These are phyloP conservation scores for Ganoderma meredithae DNA, from an alignment of 1,284 basidiomycete genomes.

Conservation along the genomic window DNA sequence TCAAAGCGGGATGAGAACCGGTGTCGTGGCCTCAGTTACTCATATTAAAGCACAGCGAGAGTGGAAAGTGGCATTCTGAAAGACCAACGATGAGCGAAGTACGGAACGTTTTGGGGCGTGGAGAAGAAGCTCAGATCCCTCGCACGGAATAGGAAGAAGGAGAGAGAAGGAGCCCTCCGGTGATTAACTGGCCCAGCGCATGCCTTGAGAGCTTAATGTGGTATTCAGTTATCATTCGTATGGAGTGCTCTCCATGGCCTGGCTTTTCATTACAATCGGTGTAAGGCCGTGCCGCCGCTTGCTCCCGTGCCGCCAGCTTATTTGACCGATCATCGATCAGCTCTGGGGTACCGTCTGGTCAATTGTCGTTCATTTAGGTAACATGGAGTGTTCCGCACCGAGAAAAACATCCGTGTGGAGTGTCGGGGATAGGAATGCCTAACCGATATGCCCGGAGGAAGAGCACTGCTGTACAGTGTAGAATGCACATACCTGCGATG, in stretches of 20 bases:
- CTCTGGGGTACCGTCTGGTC: conserved; percentile 9
- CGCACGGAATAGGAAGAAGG: conserved; percentile 21
- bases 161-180: conserved; percentile 20
- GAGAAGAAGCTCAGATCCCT: conserved; percentile 11
- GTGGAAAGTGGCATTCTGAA: conserved; percentile 16
- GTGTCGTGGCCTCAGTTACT: neutral
- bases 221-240: neutral
- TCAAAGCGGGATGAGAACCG: neutral
- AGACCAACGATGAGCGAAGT: conserved; percentile 29
- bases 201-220: conserved; percentile 17
- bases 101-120: conserved; percentile 21
- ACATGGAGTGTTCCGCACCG: conserved; percentile 9
- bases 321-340: conserved; percentile 14
- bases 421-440: conserved; percentile 1
- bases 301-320: conserved; percentile 13
- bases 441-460: conserved; percentile 15
- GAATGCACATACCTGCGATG: neutral
- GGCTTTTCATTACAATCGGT: neutral
- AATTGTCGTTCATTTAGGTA: conserved; percentile 18
- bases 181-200: conserved; percentile 28
- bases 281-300: neutral
- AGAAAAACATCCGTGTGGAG: conserved; percentile 11
- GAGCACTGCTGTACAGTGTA: neutral
- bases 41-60: neutral
- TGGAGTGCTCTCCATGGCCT: neutral